Conservation (phyloP, 306 rosid species). For the Citrullus mucosospermus region DNA sequence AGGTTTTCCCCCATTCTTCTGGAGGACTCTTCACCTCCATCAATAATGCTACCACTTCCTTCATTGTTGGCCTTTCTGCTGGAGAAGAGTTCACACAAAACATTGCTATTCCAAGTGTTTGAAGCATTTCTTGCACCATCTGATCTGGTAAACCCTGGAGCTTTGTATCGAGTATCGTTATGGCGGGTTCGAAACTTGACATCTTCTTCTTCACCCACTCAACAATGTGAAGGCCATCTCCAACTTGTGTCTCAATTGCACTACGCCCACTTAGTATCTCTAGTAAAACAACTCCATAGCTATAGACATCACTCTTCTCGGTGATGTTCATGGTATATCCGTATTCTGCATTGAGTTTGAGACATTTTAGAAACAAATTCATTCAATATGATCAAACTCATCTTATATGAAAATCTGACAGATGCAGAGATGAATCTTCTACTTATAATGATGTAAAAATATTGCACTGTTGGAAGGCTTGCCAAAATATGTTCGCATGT, state of each 20-base stretch:
- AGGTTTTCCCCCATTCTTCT: conserved; percentile 82
- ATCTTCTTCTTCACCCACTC: conserved; percentile 99
- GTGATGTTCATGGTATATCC: conserved; percentile 99
- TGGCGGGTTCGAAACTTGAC: conserved; percentile 94
- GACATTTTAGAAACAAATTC: conserved; percentile 14
- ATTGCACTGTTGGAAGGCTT: background rate
- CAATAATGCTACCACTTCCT: conserved; percentile 84
- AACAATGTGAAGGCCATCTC: conserved; percentile 85
- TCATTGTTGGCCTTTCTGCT: conserved; percentile 77
- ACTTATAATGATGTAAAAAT: background rate
- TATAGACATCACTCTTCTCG: conserved; percentile 93
- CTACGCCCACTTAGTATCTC: conserved; percentile 86
- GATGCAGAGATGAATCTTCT: background rate
- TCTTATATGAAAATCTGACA: background rate
- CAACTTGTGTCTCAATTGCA: conserved; percentile 63
- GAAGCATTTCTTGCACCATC: conserved; percentile 97
- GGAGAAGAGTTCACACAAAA: conserved; percentile 95
- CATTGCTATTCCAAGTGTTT: conserved; percentile 97
- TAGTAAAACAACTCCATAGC: conserved; percentile 86
- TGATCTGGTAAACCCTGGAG: conserved; percentile 90
- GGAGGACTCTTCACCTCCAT: conserved; percentile 88
- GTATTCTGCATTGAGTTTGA: conserved; percentile 44
- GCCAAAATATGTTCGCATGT: background rate
- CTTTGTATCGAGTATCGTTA: conserved; percentile 66
- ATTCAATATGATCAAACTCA: background rate